Evolutionary conservation across 139 green algal genomes (phyloP).

Genomic region (Chlamydomonas sp.): DNA sequence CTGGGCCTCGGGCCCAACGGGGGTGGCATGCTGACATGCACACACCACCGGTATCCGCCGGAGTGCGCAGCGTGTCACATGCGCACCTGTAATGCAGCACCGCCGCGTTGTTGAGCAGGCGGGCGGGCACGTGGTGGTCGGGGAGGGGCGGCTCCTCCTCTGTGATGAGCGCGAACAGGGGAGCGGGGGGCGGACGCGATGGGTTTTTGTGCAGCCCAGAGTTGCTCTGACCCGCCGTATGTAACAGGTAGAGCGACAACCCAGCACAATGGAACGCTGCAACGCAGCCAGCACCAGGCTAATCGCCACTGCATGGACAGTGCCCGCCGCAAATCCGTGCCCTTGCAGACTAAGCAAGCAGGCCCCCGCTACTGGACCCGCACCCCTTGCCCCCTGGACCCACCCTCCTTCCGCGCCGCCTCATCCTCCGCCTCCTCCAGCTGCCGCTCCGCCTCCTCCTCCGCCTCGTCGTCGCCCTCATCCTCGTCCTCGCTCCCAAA

Average conservation of each 20-base stretch:
- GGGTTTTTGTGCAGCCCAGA: background rate
- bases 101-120: conserved; percentile 90
- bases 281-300: too few species aligned
- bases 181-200: background rate
- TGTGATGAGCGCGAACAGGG: background rate
- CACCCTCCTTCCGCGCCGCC: background rate
- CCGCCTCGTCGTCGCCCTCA: conserved; percentile 21
- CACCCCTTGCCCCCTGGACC: background rate
- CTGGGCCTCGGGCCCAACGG: too few species aligned
- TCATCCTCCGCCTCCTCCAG: background rate
- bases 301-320: background rate
- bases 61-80: background rate
- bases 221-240: too few species aligned
- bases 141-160: conserved; percentile 5
- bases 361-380: too few species aligned
- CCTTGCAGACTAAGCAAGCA: background rate
- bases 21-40: too few species aligned
- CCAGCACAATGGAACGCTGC: too few species aligned
- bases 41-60: background rate
- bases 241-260: too few species aligned
- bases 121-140: conserved; percentile 47
- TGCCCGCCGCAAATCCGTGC: background rate
- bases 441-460: background rate
- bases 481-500: conserved; percentile 50
- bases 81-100: conserved; percentile 73